Conservation (phyloP, 2,329 filamentous ascomycete genomes). For the Beauveria sp. region DNA sequence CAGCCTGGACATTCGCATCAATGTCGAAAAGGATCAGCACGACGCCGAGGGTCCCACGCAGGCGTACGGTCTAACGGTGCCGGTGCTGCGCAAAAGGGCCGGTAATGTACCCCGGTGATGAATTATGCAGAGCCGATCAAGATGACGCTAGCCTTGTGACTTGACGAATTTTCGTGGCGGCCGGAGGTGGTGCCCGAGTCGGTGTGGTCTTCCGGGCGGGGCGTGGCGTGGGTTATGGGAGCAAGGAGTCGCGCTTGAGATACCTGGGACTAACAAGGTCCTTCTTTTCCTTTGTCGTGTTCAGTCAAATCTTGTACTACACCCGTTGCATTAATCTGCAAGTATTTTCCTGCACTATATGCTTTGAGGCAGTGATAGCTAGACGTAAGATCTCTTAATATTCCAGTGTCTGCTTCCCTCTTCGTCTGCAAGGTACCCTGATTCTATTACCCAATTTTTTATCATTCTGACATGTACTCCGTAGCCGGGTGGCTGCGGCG, state of each 20-base stretch:
- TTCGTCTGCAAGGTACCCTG: background rate
- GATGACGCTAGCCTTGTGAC: conserved; percentile 2
- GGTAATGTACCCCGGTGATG: background rate
- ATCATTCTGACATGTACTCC: conserved; percentile 2
- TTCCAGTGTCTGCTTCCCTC: no score
- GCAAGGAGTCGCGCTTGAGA: background rate
- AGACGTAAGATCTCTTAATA: no score
- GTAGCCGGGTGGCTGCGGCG: conserved; percentile 4
- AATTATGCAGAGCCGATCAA: background rate
- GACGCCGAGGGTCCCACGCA: conserved; percentile 73
- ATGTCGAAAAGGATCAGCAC: conserved; percentile 80
- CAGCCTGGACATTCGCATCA: conserved; percentile 72
- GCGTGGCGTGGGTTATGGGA: background rate
- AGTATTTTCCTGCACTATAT: background rate
- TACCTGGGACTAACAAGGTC: conserved; percentile 1
- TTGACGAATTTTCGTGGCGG: background rate
- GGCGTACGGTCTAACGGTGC: conserved; percentile 81
- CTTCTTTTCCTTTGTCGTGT: background rate
- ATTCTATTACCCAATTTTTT: conserved; percentile 7
- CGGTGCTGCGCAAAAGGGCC: conserved; percentile 41
- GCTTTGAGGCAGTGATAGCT: no score
- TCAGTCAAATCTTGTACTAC: background rate
- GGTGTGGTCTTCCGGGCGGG: conserved; percentile 2
- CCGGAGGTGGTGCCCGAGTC: conserved; percentile 5
- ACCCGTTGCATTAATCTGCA: background rate